Evolutionary conservation across 148 eudicot genomes (phyloP), one percentile per base, ranked within the genome.

Genomic region (Fagopyrum tataricum): DNA sequence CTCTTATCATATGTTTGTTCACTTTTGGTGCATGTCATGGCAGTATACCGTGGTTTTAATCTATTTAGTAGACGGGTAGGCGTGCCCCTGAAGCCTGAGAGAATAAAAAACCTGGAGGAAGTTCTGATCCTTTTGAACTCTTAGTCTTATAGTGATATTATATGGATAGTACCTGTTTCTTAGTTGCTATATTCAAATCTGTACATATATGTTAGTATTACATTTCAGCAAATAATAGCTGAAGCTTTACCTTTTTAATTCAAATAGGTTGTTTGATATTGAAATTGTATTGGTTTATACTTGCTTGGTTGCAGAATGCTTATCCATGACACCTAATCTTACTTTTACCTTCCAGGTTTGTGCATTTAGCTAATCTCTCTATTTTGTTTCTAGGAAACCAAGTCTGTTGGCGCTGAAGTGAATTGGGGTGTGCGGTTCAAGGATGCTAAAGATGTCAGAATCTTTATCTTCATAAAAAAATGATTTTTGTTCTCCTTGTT

Each of bases 381-480:
- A 39, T 41, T 13, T 8, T 76, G 2, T 41, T 68, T 21, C 73
- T 87, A 94, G 98, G 98, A 91, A 81, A 84, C 78, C 85, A 94
- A 94, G 85, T 94, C 98, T 21, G 79, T 94, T 44, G 97, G 98
- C 72, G 98, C 98, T 82, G 98, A 94, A 59, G 98, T 94, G 77
- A 94, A 94, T 80, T 94, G 98, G 98, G 98, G 97, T 70, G 98
- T 94, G 75, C 90, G 97, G 52, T 94, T 94, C 85, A 89, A 81
- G 48, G 88, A 89, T 77, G 44, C 72, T 24, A 83, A 84, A 81
- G 93, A 94, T 83, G 96, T 94, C 40, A 62, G 97, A 81, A 52
- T 52, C 74, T 74, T 31, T 58, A 5, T 51, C 73, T 58, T 6
- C 31, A 64, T 52, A 21, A 55, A 13, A 4, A 31, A 20, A 31